Base-by-base conservation (phyloP, 2,329 filamentous ascomycete species). In the Westerdykella aurantiaca region DNA sequence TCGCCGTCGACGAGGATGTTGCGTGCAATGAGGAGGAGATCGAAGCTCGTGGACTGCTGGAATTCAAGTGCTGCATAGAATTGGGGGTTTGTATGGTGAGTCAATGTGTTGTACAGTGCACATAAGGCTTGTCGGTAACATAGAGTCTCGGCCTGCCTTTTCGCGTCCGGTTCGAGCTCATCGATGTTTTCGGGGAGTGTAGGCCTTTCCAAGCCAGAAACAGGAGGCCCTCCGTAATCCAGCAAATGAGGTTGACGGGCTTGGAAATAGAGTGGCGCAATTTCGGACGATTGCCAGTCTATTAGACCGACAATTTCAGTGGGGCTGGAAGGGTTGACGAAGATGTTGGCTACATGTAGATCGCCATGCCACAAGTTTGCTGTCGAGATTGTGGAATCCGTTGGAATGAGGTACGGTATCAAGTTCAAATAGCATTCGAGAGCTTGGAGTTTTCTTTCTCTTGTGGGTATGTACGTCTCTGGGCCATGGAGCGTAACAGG, bases 271-370 rank as follows among this genome's bases (percentile, higher is more conserved):
- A 70, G 57, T 10, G 70, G 69, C 3, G 60, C 50, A 22, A 68
- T 31, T 37, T 62, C 48, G 4, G 55, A 59, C 7, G 57, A 56
- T 44, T 67, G 64, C 65, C 64, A 68, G 41, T 69, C 66, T 39
- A 69, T 63, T 23, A 69, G 49, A n/a, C 46, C 43, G 0, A 56
- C 50, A 37, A 68, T 46, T 46, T 55, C 43, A 7, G 63, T 63
- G 11, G 57, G 63, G n/a, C 66, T 37, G 2, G 46, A 44, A 37
- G 53, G 51, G 42, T 67, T 49, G 3, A 69, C 64, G 39, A 66
- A 65, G 41, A 68, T 66, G 37, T 64, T 72, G 7, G 59, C 66
- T 14, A 43, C 43, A 39, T 72, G 69, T 16, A 72, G 51, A 39
- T 72, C 68, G 31, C 45, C 47, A 42, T 72, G 66, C 69, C 59